Percentiles rank a stretch among this genome's conserved stretches.
phyloP scores from a whole-genome alignment of 257 asterid species.

The Solanum habrochaites region DNA sequence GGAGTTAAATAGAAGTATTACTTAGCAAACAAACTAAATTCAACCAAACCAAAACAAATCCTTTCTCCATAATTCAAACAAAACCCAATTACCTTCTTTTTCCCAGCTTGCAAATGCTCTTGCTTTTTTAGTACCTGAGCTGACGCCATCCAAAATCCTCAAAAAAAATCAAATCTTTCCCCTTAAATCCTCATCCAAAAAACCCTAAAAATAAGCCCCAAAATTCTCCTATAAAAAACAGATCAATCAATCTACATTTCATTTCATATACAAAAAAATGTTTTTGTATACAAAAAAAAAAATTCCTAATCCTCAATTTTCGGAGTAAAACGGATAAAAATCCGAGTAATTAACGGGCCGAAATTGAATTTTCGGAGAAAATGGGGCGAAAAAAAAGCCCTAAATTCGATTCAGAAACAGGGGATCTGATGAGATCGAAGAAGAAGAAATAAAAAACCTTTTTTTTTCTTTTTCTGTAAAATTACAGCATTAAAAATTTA shows the following conservation, averaged over 20 bases:
- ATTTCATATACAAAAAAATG: not conserved
- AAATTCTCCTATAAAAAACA: not conserved
- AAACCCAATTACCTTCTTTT: slow-evolving; percentile 34
- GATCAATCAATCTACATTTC: not conserved
- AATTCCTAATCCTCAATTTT: not conserved
- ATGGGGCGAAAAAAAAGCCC: not conserved
- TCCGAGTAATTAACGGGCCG: not conserved
- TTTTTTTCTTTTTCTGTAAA: not conserved
- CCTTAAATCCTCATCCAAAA: not conserved
- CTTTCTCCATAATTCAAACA: not conserved
- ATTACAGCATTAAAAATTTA: not conserved
- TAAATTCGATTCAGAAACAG: not conserved
- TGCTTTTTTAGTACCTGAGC: slow-evolving; percentile 67
- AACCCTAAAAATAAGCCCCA: not conserved
- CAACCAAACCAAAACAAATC: not conserved
- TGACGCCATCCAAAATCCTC: slow-evolving; percentile 54
- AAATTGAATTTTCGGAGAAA: not conserved
- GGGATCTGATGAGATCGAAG: not conserved
- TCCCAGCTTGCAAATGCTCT: slow-evolving; percentile 76
- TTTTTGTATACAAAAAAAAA: not conserved
- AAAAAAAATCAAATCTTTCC: not conserved
- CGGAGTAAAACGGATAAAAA: not conserved
- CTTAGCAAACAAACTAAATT: not conserved
- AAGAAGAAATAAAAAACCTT: not conserved
- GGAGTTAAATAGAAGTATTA: not conserved